Evolutionary conservation across 768 basidiomycete genomes (phyloP), one percentile per base, ranked within the genome.

Genomic region (Holtermanniella nyarrowii): DNA sequence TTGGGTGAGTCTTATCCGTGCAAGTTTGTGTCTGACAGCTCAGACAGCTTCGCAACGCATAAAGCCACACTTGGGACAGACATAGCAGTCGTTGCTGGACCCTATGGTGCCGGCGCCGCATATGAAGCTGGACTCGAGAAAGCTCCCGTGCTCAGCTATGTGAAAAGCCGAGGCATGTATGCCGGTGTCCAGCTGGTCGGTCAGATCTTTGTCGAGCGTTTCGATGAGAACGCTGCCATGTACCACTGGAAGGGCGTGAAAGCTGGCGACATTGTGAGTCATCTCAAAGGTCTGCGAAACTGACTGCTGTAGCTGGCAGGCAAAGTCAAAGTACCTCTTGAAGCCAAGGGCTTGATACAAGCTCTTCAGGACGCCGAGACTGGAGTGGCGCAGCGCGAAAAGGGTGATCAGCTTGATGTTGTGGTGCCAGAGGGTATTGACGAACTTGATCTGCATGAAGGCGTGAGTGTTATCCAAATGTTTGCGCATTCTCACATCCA

Each of bases 171-270:
- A 49, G 71, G 71, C 10, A 52, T 72, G 44, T 72, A 71, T 53
- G 71, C 70, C 2, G 71, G 71, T 37, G 58, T 72, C 2, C 66
- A 70, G 48, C 47, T 72, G 1, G 66, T 71, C 20, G 71, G 71
- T 2, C 71, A 72, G 58, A 66, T 72, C 18, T 70, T 70, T 44
- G 61, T 70, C 42, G 62, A 64, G 57, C 41, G 62, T 22, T 64
- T 62, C 25, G 69, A 70, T 18, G 69, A 70, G 56, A 70, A 70
- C 54, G 69, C 52, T n/a, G 59, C 59, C 4, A 66, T 70, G 64
- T 70, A 70, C 42, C 62, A 68, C 39, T 70, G 66, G 66, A 63
- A 63, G 0, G 69, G 69, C 2, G 56, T 70, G 49, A 68, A 66
- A 48, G 64, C 66, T 12, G 62, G 63, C 2, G 69, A 70, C 53